Evolutionary conservation across 2,329 filamentous ascomycete genomes (phyloP).

Genomic region (Ophiocordyceps camponoti-leonardi): DNA sequence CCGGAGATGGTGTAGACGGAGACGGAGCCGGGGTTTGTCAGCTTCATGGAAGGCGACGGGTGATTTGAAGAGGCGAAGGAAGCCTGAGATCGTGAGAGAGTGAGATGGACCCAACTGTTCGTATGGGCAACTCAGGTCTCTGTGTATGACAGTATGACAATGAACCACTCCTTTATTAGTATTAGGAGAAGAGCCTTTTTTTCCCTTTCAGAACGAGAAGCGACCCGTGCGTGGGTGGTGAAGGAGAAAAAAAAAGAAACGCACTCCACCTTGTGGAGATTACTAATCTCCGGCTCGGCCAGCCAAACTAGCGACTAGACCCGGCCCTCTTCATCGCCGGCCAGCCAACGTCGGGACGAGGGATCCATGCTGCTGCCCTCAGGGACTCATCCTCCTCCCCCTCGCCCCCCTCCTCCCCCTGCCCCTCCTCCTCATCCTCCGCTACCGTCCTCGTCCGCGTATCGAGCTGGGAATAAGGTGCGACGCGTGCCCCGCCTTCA

Average conservation of each 20-base stretch:
- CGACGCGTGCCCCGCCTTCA: background rate
- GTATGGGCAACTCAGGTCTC: background rate
- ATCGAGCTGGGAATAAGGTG: background rate
- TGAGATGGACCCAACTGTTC: too few relatives aligned
- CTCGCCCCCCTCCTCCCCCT: background rate
- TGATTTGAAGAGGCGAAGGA: background rate
- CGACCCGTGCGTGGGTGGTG: background rate
- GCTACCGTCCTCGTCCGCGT: background rate
- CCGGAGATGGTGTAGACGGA: slow-evolving; percentile 93
- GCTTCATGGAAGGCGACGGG: slow-evolving; percentile 41
- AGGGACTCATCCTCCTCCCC: background rate
- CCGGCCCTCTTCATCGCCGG: too few relatives aligned
- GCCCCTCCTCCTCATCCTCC: background rate
- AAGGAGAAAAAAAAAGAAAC: background rate
- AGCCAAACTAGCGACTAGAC: too few relatives aligned
- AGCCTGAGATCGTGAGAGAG: background rate
- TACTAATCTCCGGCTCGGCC: too few relatives aligned
- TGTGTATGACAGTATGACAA: background rate
- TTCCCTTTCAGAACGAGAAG: too few relatives aligned
- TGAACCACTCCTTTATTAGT: too few relatives aligned
- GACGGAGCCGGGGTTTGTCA: slow-evolving; percentile 65
- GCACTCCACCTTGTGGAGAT: background rate
- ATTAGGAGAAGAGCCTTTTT: too few relatives aligned
- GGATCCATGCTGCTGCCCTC: background rate
- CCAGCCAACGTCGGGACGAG: background rate